phyloP scores from a whole-genome alignment of 176 grass and related monocot species.

The Carex parvula region DNA sequence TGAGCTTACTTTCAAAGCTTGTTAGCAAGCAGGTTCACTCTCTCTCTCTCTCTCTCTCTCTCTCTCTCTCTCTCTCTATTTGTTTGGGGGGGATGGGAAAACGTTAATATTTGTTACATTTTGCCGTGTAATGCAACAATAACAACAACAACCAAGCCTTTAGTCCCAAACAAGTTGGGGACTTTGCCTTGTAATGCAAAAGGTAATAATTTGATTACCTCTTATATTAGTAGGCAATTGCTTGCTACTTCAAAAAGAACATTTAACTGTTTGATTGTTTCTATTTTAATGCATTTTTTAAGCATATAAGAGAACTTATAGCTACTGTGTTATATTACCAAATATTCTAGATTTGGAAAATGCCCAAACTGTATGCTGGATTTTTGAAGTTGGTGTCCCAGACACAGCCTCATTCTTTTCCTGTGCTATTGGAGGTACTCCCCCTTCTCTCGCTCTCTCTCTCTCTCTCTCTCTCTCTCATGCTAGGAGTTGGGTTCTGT shows the following conservation, averaged over 20 bases:
- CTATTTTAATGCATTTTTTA: background rate
- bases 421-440: constrained; percentile 76
- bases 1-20: constrained; percentile 90
- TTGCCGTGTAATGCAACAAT: background rate
- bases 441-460: background rate
- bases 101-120: constrained; percentile 18
- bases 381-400: constrained; percentile 92
- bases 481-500: background rate
- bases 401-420: constrained; percentile 87
- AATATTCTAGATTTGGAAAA: constrained; percentile 88
- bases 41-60: constrained; percentile 19
- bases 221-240: background rate
- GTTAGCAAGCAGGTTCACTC: constrained; percentile 71
- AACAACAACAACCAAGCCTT: too few relatives aligned
- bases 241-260: background rate
- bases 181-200: constrained; percentile 11
- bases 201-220: background rate
- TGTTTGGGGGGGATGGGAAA: background rate
- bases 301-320: constrained; percentile 7
- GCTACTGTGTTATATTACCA: constrained; percentile 11
- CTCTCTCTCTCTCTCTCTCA: constrained; percentile 1
- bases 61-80: constrained; percentile 24
- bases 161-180: too few relatives aligned
- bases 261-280: background rate
- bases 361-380: constrained; percentile 91